Base-by-base conservation (phyloP, 169 alveolate species). In the Babesia ovis region DNA sequence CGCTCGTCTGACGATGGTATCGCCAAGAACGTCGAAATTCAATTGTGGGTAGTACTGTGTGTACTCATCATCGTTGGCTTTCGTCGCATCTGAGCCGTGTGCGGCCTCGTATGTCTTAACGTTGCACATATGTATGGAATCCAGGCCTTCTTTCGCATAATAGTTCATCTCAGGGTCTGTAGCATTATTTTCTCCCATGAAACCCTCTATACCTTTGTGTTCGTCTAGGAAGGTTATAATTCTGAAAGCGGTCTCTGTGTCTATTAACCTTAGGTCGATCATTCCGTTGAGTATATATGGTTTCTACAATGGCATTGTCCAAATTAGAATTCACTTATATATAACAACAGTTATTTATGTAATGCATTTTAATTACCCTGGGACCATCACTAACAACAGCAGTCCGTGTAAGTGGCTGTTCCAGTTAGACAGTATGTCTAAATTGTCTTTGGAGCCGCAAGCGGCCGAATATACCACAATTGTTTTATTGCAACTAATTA, bases 241-340 rank as follows among this genome's bases (percentile, higher is more conserved):
- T 43, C 95, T 81, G 83, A 91, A 92, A 48, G 95, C 94, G 4
- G 97, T 93, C 73, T 93, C 95, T 25, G 95, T 93, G 56, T 93
- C 97, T 23, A 92, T 91, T 54, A 89, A 94, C 56, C 94, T 85
- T 45, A 93, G 61, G 84, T 93, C 97, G 16, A 93, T 86, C 46
- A 90, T 76, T 23, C 97, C 97, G 56, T 87, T 90, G 68, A 84
- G 85, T 23, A 93, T 84, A 62, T 80, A 93, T 27, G 95, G 97
- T 56, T 86, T 83, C 93, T 89, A 72, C 22, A 20, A n/a, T 6
- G 35, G 20, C 34, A 32, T 18, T 31, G 16, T 16, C 18, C 18
- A 42, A 18, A 18, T 18, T 42, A 42, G 18, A n/a, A n/a, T n/a
- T n/a, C n/a, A n/a, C n/a, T n/a, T n/a, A n/a, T n/a, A n/a, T n/a